Base-by-base conservation (phyloP, 805 yeast species). In the Ascoidea tarda region DNA sequence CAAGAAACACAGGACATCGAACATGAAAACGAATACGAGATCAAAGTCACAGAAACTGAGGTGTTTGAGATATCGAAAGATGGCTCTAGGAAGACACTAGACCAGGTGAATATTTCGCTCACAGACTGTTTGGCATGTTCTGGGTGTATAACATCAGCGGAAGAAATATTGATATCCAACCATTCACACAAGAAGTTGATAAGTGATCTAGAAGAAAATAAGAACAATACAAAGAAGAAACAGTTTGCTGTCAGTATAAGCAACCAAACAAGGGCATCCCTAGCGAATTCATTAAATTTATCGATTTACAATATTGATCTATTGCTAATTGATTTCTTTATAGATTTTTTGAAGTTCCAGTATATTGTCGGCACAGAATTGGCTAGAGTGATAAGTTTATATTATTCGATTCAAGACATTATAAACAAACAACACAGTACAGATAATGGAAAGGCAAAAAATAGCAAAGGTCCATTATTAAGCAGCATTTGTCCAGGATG, bases 61-160 rank as follows among this genome's bases (percentile, higher is more conserved):
- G 84, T 87, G 6, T 61, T 80, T 6, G 90, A 87, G 59, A 89
- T 88, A 2, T 78, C 83, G 5, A 74, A 76, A 49, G 82, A 79
- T 55, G 81, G 79, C 31, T 69, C 69, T 5, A 62, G 72, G 4
- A 72, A 74, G 44, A 69, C 71, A 16, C 69, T 88, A 5, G 75
- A 82, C 32, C 81, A 88, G 51, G 98, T 97, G 0, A 91, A 86
- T 57, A 91, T 93, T 49, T 84, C 93, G 1, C 69, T 93, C 50
- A 82, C 89, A 16, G 99, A 93, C 69, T 93, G 99, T 67, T 71
- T 93, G 52, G 99, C 99, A 0, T 93, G 99, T 63, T 81, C 95
- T 6, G 99, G 99, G 0, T 93, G 99, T 66, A 88, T 93, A 52
- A 93, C 99, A 0, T 86, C 96, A 5, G 95, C 96, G n/a, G 99